These are phyloP conservation scores for Graphilbum fragrans DNA, from an alignment of 2,329 filamentous ascomycete species.

Conservation along the genomic window DNA sequence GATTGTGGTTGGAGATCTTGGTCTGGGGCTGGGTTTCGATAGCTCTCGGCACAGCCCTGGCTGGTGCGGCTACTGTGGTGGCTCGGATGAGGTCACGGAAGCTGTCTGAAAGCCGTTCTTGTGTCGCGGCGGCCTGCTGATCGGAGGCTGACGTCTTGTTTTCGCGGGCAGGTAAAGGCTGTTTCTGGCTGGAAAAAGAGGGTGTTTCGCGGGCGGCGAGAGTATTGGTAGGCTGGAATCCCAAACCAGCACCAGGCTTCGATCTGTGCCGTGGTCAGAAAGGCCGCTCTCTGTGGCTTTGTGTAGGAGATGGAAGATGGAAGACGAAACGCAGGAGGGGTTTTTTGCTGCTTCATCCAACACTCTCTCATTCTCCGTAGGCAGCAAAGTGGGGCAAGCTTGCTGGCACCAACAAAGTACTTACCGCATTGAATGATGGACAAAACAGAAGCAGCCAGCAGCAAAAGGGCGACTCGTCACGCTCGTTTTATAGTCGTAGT, in stretches of 20 bases:
- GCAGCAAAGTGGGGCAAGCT: too few relatives aligned
- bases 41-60: neutral
- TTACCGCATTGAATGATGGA: too few relatives aligned
- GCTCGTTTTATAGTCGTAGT: too few relatives aligned
- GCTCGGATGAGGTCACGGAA: slow-evolving; percentile 14
- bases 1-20: neutral
- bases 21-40: neutral
- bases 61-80: slow-evolving; percentile 11
- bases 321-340: too few relatives aligned
- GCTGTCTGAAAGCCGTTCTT: slow-evolving; percentile 10
- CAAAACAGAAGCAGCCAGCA: too few relatives aligned
- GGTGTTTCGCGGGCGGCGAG: slow-evolving; percentile 6
- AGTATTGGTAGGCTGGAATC: slow-evolving; percentile 15
- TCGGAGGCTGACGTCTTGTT: neutral
- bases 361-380: too few relatives aligned
- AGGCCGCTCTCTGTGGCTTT: too few relatives aligned
- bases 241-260: slow-evolving; percentile 15
- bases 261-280: slow-evolving; percentile 4
- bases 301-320: too few relatives aligned
- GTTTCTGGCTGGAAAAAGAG: neutral
- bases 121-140: slow-evolving; percentile 4
- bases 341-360: too few relatives aligned
- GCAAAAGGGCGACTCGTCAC: too few relatives aligned
- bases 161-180: neutral
- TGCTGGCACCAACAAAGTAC: too few relatives aligned